Conservation (phyloP, 352 stramenopile genomes). For the Peronospora destructor region DNA sequence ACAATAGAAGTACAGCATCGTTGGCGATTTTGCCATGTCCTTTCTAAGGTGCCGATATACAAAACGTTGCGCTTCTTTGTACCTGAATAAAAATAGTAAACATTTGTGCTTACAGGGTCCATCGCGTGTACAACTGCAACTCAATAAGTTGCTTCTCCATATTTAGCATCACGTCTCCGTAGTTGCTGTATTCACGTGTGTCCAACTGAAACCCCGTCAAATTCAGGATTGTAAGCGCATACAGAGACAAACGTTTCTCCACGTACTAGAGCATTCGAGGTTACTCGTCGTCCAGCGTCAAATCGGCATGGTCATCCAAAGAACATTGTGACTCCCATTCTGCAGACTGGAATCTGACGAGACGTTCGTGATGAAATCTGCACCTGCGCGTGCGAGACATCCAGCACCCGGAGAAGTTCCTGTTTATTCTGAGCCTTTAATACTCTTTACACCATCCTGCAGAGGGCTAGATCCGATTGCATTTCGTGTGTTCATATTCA, state of each 20-base stretch:
- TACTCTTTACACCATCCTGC: slow-evolving; percentile 28
- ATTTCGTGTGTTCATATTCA: slow-evolving; percentile 44
- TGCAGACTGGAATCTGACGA: slow-evolving; percentile 26
- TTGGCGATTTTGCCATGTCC: too few species aligned
- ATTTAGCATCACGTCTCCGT: slow-evolving; percentile 19
- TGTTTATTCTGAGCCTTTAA: slow-evolving; percentile 18
- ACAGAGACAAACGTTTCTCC: slow-evolving; percentile 30
- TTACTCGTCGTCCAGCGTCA: slow-evolving; percentile 82
- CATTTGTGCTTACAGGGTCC: slow-evolving; percentile 14
- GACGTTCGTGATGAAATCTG: slow-evolving; percentile 68
- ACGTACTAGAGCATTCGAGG: slow-evolving; percentile 35
- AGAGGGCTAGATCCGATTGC: slow-evolving; percentile 37
- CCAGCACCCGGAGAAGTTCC: slow-evolving; percentile 39
- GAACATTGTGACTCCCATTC: slow-evolving; percentile 62
- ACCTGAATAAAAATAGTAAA: slow-evolving; percentile 80
- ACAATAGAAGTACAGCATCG: too few species aligned
- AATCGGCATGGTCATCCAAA: slow-evolving; percentile 68
- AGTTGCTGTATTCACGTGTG: slow-evolving; percentile 20
- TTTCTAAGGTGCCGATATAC: too few species aligned
- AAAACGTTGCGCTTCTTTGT: slow-evolving; percentile 32
- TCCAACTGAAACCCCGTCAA: slow-evolving; percentile 26
- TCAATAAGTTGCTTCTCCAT: slow-evolving; percentile 29
- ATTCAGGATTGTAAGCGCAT: slow-evolving; percentile 36
- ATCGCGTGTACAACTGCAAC: slow-evolving; percentile 23
- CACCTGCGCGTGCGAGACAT: slow-evolving; percentile 32